phyloP scores from a whole-genome alignment of 2,329 filamentous ascomycete genomes.

The Botrytis fragariae region DNA sequence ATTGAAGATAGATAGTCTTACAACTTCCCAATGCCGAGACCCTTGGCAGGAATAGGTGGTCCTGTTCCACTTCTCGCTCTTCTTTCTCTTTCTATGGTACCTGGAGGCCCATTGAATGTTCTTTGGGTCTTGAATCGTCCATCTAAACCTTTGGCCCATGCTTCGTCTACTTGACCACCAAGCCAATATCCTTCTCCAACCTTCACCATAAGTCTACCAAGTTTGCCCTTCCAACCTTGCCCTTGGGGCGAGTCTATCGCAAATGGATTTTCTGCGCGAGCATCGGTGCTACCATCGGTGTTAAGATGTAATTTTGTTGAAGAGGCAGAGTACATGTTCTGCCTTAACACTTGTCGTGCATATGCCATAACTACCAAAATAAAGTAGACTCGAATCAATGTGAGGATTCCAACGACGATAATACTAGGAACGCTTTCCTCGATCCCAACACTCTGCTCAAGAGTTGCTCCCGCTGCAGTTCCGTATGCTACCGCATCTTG shows the following conservation, averaged over 20 bases:
- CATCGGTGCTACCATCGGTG: conserved; percentile 42
- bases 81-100: conserved; percentile 43
- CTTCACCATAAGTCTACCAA: conserved; percentile 76
- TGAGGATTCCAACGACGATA: conserved; percentile 70
- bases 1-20: conserved; percentile 20
- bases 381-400: conserved; percentile 77
- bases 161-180: conserved; percentile 59
- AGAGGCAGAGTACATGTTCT: conserved; percentile 57
- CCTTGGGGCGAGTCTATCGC: conserved; percentile 67
- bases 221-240: conserved; percentile 71
- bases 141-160: conserved; percentile 65
- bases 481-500: conserved; percentile 53
- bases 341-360: conserved; percentile 72
- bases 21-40: conserved; percentile 22
- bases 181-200: conserved; percentile 80
- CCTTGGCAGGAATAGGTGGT: conserved; percentile 35
- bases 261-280: conserved; percentile 66
- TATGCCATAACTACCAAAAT: conserved; percentile 80
- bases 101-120: conserved; percentile 42
- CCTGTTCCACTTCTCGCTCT: conserved; percentile 45
- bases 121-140: conserved; percentile 55
- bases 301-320: conserved; percentile 36
- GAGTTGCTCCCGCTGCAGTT: conserved; percentile 42
- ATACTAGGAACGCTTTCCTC: conserved; percentile 73
- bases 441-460: conserved; percentile 64